Evolutionary conservation across 257 asterid species (phyloP).

Genomic region (Solanum pennellii): DNA sequence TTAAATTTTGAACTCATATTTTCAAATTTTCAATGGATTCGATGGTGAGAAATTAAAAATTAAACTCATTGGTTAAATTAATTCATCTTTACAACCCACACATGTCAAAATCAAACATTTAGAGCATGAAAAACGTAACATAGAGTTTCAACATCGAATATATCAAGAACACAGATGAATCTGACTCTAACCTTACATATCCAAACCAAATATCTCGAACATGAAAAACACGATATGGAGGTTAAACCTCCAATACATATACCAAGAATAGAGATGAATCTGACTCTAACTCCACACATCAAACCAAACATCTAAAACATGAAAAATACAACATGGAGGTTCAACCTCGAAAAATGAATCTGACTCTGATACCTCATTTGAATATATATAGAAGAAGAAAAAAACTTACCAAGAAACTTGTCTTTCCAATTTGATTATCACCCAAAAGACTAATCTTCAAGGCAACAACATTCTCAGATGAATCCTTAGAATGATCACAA

Average conservation of each 20-base stretch:
- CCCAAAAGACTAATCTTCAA: slow-evolving; percentile 62
- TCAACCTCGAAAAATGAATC: neutral
- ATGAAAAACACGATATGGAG: neutral
- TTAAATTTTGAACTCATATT: neutral
- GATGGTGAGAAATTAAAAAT: neutral
- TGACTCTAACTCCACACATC: neutral
- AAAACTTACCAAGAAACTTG: slow-evolving; percentile 46
- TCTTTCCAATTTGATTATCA: slow-evolving; percentile 50
- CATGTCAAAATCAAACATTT: neutral
- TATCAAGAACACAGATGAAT: neutral
- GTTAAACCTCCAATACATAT: neutral
- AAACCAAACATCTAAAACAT: neutral
- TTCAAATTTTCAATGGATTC: neutral
- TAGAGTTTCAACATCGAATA: neutral
- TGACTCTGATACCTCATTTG: neutral
- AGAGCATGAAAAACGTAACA: neutral
- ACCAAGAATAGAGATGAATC: neutral
- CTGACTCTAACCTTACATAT: neutral
- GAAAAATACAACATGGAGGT: neutral
- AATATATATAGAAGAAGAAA: neutral
- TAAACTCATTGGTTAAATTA: neutral
- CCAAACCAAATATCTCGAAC: neutral
- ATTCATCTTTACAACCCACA: neutral
- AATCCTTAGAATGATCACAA: slow-evolving; percentile 20
- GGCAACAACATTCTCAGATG: slow-evolving; percentile 43